Evolutionary conservation across 1,139 yeast genomes (phyloP).

Genomic region (Scheffersomyces titani): DNA sequence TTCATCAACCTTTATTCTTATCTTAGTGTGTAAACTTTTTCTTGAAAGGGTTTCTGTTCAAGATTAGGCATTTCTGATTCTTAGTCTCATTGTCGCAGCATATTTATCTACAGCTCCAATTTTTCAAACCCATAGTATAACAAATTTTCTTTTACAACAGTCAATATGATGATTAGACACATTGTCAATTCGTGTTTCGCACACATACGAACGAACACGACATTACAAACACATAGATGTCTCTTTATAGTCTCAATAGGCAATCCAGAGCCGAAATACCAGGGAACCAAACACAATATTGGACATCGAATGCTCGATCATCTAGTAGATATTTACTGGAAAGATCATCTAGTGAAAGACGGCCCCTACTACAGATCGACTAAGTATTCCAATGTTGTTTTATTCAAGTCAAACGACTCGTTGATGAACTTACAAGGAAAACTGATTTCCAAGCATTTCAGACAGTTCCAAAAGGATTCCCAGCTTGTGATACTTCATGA

Average conservation of each 20-base stretch:
- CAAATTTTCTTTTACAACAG: background rate
- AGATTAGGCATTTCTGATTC: constrained; percentile 1
- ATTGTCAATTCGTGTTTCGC: constrained; percentile 4
- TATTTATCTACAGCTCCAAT: background rate
- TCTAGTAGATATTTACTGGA: constrained; percentile 29
- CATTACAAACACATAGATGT: constrained; percentile 13
- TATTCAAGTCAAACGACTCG: constrained; percentile 53
- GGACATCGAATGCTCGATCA: constrained; percentile 60
- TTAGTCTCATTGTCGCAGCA: background rate
- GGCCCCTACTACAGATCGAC: constrained; percentile 19
- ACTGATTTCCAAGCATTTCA: constrained; percentile 50
- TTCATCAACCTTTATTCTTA: constrained; percentile 2
- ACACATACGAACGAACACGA: constrained; percentile 4
- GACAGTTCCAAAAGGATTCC: constrained; percentile 29
- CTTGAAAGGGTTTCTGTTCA: background rate
- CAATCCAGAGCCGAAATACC: constrained; percentile 68
- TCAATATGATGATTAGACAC: constrained; percentile 5
- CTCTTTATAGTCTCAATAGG: constrained; percentile 66
- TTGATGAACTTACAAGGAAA: constrained; percentile 72
- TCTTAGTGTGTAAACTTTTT: background rate
- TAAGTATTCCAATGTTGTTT: constrained; percentile 23
- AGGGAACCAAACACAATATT: constrained; percentile 72
- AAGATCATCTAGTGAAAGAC: constrained; percentile 11
- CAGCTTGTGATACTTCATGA: constrained; percentile 68
- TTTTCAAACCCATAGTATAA: background rate